Evolutionary conservation across 2,329 filamentous ascomycete genomes (phyloP).

Genomic region (Didymella arachidicola): DNA sequence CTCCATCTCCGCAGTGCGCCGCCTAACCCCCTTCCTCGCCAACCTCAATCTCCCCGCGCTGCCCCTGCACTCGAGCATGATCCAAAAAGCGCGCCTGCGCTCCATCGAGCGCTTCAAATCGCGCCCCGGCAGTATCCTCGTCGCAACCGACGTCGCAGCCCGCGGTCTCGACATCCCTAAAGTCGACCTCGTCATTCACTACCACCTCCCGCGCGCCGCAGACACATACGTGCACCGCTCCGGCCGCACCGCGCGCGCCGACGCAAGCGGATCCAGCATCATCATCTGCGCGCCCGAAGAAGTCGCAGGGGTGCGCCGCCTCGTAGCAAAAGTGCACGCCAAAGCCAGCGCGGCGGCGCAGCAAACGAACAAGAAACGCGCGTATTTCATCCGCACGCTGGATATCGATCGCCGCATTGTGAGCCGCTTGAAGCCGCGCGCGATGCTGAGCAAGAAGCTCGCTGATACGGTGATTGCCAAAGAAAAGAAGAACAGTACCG

Average conservation of each 20-base stretch:
- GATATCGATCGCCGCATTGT: slow-evolving; percentile 85
- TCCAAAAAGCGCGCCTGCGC: slow-evolving; percentile 92
- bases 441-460: slow-evolving; percentile 84
- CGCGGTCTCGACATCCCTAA: slow-evolving; percentile 91
- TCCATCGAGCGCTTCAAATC: slow-evolving; percentile 88
- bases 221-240: slow-evolving; percentile 96
- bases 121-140: slow-evolving; percentile 70
- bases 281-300: slow-evolving; percentile 92
- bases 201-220: slow-evolving; percentile 89
- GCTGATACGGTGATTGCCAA: slow-evolving; percentile 85
- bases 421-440: slow-evolving; percentile 75
- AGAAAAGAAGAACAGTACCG: slow-evolving; percentile 83
- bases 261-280: slow-evolving; percentile 79
- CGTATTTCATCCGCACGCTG: slow-evolving; percentile 78
- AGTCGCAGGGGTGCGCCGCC: slow-evolving; percentile 79
- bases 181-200: slow-evolving; percentile 90
- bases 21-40: slow-evolving; percentile 82
- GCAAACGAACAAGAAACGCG: slow-evolving; percentile 59
- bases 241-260: slow-evolving; percentile 88
- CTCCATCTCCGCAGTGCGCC: slow-evolving; percentile 89
- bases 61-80: slow-evolving; percentile 91
- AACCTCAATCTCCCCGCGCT: slow-evolving; percentile 79
- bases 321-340: slow-evolving; percentile 88
- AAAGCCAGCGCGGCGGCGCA: slow-evolving; percentile 50
- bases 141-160: slow-evolving; percentile 93